Conservation (phyloP, 495 filamentous ascomycete species). For the Cercophora newfieldiana region DNA sequence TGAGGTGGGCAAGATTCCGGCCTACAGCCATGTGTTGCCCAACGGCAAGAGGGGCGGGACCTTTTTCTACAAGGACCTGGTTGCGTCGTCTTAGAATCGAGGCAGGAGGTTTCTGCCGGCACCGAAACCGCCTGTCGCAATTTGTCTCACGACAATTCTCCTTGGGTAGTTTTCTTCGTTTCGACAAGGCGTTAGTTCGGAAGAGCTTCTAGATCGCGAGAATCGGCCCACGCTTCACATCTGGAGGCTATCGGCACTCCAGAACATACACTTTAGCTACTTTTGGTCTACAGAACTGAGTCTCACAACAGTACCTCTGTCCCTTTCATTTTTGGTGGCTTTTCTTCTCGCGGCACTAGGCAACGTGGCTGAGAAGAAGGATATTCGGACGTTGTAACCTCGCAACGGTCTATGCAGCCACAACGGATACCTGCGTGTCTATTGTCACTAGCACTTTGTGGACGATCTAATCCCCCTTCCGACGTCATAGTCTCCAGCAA, state of each 20-base stretch:
- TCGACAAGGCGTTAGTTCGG: background rate
- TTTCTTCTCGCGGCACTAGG: background rate
- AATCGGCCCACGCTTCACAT: background rate
- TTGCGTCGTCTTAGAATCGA: constrained; percentile 8
- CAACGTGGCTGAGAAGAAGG: background rate
- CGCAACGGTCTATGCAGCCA: background rate
- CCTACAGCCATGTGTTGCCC: constrained; percentile 32
- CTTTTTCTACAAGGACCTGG: constrained; percentile 43
- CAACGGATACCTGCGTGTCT: background rate
- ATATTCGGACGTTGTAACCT: background rate
- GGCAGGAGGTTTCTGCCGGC: background rate
- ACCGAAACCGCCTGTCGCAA: background rate
- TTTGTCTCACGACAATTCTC: constrained; percentile 4
- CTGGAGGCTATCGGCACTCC: background rate
- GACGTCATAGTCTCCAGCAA: background rate
- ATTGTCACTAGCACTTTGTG: background rate
- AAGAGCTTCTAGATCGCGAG: background rate
- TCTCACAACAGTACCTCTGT: background rate
- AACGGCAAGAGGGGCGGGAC: constrained; percentile 37
- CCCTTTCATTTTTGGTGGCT: background rate
- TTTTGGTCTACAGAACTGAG: background rate
- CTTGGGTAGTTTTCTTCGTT: background rate
- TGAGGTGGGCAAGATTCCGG: constrained; percentile 40
- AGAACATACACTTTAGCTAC: background rate
- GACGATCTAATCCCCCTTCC: background rate